Percentiles rank a stretch among this genome's conserved stretches.
Evolutionary conservation across 2,329 filamentous ascomycete species (phyloP).

Genomic region (Colletotrichum viniferum): DNA sequence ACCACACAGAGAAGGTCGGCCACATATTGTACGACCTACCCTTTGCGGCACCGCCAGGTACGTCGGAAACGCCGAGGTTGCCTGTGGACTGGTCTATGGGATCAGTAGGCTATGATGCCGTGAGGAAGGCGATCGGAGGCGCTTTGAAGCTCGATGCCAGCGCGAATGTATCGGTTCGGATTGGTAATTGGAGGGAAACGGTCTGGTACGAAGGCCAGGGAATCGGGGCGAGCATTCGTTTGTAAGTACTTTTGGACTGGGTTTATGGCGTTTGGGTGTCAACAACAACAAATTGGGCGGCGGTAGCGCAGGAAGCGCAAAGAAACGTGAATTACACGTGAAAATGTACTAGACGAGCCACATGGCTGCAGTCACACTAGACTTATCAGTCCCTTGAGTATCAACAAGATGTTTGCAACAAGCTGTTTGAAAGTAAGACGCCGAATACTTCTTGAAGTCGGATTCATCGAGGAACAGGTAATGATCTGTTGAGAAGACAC

Average conservation of each 20-base stretch:
- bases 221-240: conserved; percentile 68
- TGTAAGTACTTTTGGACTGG: conserved; percentile 38
- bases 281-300: neutral
- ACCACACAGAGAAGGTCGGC: conserved; percentile 78
- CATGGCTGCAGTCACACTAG: neutral
- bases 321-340: neutral
- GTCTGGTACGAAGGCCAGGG: conserved; percentile 74
- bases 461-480: neutral
- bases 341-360: neutral
- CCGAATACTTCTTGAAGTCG: neutral
- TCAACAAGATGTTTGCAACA: neutral
- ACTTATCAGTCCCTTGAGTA: neutral
- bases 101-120: conserved; percentile 81
- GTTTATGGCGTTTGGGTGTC: neutral
- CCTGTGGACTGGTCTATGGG: conserved; percentile 82
- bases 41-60: conserved; percentile 78
- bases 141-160: conserved; percentile 77
- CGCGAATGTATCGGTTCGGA: conserved; percentile 74
- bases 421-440: neutral
- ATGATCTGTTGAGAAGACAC: neutral
- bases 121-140: conserved; percentile 81
- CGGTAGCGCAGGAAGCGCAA: neutral
- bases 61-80: conserved; percentile 73
- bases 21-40: conserved; percentile 75
- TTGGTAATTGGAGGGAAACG: conserved; percentile 76